Conservation (phyloP, 768 basidiomycete species). For the Collybiopsis luxurians region DNA sequence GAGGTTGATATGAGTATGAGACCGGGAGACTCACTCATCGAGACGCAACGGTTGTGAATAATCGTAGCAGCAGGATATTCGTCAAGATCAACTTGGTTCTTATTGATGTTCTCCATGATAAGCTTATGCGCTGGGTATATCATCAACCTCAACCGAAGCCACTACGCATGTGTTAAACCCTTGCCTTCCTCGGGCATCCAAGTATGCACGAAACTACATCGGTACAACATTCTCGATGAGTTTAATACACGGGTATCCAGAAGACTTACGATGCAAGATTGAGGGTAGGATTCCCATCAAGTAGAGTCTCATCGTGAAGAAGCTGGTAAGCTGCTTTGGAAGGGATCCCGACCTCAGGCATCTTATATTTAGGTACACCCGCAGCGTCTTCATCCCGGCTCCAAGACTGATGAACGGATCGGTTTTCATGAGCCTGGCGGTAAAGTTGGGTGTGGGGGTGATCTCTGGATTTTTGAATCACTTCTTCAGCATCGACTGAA, state of each 20-base stretch:
- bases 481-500: slow-evolving; percentile 7
- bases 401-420: slow-evolving; percentile 7
- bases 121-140: slow-evolving; percentile 28
- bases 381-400: slow-evolving; percentile 16
- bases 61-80: slow-evolving; percentile 58
- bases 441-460: background rate
- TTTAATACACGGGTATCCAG: background rate
- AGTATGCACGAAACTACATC: slow-evolving; percentile 46
- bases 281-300: slow-evolving; percentile 56
- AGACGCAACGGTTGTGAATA: slow-evolving; percentile 53
- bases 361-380: slow-evolving; percentile 40
- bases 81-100: slow-evolving; percentile 66
- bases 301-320: slow-evolving; percentile 52
- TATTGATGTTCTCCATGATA: slow-evolving; percentile 61
- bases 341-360: slow-evolving; percentile 42
- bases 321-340: slow-evolving; percentile 47
- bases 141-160: background rate
- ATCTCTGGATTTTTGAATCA: slow-evolving; percentile 9
- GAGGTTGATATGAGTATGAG: too few species aligned
- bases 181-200: slow-evolving; percentile 56
- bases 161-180: background rate
- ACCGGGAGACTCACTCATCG: slow-evolving; percentile 40
- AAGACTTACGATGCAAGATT: slow-evolving; percentile 63
- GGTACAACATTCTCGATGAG: background rate
- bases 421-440: background rate